Percentiles rank a stretch among this genome's conserved stretches.
These are phyloP conservation scores for Chrysoporthe deuterocubensis DNA, from an alignment of 2,329 filamentous ascomycete species.

Conservation along the genomic window DNA sequence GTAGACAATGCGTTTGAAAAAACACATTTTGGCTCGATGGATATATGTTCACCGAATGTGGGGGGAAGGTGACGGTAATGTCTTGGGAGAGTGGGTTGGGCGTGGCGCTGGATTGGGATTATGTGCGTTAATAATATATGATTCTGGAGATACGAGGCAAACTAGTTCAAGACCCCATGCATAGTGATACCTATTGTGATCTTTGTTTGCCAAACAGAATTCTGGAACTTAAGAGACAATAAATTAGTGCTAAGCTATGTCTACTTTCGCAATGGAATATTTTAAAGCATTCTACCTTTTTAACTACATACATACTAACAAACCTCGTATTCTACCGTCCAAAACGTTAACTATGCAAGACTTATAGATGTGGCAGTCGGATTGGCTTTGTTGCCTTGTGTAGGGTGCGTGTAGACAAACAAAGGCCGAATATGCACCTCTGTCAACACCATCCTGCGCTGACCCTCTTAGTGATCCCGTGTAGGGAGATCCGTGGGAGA, in stretches of 20 bases:
- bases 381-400: background rate
- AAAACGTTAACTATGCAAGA: background rate
- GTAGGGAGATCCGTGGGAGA: background rate
- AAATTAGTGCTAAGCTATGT: no score
- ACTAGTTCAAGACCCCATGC: background rate
- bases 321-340: no score
- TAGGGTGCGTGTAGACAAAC: background rate
- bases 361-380: background rate
- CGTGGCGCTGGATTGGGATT: background rate
- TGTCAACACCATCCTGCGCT: background rate
- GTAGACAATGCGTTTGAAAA: conserved; percentile 32
- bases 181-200: background rate
- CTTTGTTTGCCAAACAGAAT: background rate
- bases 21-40: conserved; percentile 30
- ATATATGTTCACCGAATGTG: background rate
- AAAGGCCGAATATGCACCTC: background rate
- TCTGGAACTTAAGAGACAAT: no score
- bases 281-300: no score
- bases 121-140: background rate
- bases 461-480: background rate
- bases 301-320: no score
- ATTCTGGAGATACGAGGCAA: no score
- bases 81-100: background rate
- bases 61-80: conserved; percentile 20
- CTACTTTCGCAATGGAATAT: no score